These are phyloP conservation scores for Trypanosoma cruzi DNA, from an alignment of 208 protist species.

Conservation along the genomic window DNA sequence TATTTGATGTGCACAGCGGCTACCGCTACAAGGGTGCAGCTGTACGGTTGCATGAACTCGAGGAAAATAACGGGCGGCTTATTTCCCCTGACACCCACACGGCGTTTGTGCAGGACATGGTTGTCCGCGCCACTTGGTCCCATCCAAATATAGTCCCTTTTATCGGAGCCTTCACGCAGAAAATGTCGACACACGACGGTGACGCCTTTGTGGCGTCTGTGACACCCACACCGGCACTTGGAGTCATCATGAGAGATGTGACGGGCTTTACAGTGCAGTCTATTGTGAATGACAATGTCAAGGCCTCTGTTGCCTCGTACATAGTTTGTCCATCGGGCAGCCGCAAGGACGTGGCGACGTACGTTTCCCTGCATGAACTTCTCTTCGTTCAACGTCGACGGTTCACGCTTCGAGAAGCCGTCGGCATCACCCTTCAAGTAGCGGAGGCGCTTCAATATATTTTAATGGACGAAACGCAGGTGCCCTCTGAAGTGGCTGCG, in stretches of 20 bases:
- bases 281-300: not conserved
- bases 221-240: slow-evolving; percentile 30
- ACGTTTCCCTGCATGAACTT: slow-evolving; percentile 24
- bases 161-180: slow-evolving; percentile 69
- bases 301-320: no score
- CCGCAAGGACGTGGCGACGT: not conserved
- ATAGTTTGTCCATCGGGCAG: not conserved
- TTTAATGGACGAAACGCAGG: slow-evolving; percentile 46
- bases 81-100: slow-evolving; percentile 35
- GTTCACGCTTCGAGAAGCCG: slow-evolving; percentile 43
- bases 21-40: slow-evolving; percentile 25
- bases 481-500: slow-evolving; percentile 38
- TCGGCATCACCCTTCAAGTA: slow-evolving; percentile 56
- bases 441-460: slow-evolving; percentile 76
- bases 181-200: slow-evolving; percentile 25
- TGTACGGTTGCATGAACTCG: slow-evolving; percentile 37
- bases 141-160: slow-evolving; percentile 60
- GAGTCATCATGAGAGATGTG: slow-evolving; percentile 40
- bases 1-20: slow-evolving; percentile 26
- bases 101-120: slow-evolving; percentile 62
- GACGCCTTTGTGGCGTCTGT: not conserved
- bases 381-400: slow-evolving; percentile 40
- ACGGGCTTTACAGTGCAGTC: not conserved
- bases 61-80: not conserved
- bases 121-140: slow-evolving; percentile 52